phyloP scores from a whole-genome alignment of 2,329 filamentous ascomycete genomes.

The Thermomyces lanuginosus region DNA sequence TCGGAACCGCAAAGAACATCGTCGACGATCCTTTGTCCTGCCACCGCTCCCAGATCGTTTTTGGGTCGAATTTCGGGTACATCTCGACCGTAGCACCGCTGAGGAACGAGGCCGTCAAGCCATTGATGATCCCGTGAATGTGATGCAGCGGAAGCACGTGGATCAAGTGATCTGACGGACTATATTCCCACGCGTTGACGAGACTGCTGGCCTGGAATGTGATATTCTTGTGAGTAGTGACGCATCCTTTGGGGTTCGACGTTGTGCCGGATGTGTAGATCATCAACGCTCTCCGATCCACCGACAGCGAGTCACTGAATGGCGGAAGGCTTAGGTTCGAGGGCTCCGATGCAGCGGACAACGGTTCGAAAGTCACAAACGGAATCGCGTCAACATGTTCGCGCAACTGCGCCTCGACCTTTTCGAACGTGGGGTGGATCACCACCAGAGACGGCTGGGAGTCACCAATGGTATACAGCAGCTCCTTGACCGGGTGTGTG shows the following conservation, averaged over 20 bases:
- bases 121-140: constrained; percentile 36
- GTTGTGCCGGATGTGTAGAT: constrained; percentile 30
- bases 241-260: constrained; percentile 27
- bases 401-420: constrained; percentile 17
- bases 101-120: constrained; percentile 31
- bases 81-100: constrained; percentile 34
- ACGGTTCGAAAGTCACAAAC: constrained; percentile 17
- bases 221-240: constrained; percentile 28
- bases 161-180: constrained; percentile 29
- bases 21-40: constrained; percentile 23
- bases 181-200: constrained; percentile 26
- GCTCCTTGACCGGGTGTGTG: constrained; percentile 26
- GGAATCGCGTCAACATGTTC: constrained; percentile 14
- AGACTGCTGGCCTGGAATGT: constrained; percentile 17
- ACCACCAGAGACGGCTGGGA: constrained; percentile 28
- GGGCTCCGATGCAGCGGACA: constrained; percentile 8
- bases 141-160: constrained; percentile 37
- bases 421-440: constrained; percentile 24
- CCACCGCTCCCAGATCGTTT: constrained; percentile 33
- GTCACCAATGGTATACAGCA: constrained; percentile 27
- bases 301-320: constrained; percentile 15
- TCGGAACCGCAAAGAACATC: constrained; percentile 37
- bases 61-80: constrained; percentile 29
- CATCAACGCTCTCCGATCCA: constrained; percentile 23
- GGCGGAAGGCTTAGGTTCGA: constrained; percentile 14